Evolutionary conservation across 495 filamentous ascomycete species (phyloP).

Genomic region (Acidiella bohemica): DNA sequence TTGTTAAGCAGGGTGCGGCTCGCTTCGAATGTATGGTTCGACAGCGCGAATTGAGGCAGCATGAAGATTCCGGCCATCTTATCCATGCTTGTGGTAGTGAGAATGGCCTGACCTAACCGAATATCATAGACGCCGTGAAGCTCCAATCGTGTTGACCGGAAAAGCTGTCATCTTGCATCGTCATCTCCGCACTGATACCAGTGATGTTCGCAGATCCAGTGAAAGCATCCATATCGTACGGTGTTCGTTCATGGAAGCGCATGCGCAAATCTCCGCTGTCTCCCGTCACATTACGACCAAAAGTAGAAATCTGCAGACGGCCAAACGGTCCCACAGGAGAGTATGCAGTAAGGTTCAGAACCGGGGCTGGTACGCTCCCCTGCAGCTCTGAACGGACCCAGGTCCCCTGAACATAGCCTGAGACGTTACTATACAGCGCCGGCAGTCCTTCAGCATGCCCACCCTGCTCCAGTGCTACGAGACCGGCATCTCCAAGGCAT

Average conservation of each 20-base stretch:
- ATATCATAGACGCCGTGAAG: constrained; percentile 77
- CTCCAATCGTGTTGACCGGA: constrained; percentile 50
- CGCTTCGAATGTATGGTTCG: constrained; percentile 48
- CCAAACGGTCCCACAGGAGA: constrained; percentile 23
- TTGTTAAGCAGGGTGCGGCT: constrained; percentile 54
- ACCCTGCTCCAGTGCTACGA: constrained; percentile 10
- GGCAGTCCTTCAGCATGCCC: constrained; percentile 8
- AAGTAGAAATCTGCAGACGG: constrained; percentile 7
- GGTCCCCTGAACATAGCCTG: constrained; percentile 58
- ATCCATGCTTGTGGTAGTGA: constrained; percentile 81
- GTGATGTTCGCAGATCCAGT: constrained; percentile 9
- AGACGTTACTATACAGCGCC: constrained; percentile 65
- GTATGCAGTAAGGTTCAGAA: constrained; percentile 41
- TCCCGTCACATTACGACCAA: constrained; percentile 26
- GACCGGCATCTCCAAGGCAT: constrained; percentile 29
- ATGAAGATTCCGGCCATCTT: constrained; percentile 84
- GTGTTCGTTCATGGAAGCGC: constrained; percentile 20
- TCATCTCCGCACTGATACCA: constrained; percentile 49
- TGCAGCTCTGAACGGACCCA: constrained; percentile 52
- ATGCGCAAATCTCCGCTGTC: constrained; percentile 19
- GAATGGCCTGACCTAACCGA: constrained; percentile 54
- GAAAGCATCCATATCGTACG: not conserved
- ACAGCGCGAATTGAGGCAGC: constrained; percentile 68
- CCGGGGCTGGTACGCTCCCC: constrained; percentile 25
- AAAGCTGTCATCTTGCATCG: constrained; percentile 61